Evolutionary conservation across 805 yeast genomes (phyloP), one percentile per base, ranked within the genome.

Genomic region (Sungouiella thailandica): DNA sequence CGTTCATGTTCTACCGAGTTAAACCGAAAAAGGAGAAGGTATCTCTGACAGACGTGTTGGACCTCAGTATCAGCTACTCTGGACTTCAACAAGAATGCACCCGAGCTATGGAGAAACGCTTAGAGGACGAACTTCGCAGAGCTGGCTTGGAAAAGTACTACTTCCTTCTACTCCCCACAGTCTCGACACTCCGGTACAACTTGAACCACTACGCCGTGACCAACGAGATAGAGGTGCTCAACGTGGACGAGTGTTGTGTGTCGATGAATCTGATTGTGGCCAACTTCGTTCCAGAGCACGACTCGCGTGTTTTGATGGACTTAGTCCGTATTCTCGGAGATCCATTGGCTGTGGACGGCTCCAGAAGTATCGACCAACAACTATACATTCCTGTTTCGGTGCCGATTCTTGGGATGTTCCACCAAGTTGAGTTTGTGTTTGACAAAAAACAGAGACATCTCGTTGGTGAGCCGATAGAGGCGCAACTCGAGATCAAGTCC

Each of bases 391-490:
- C 70, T 3, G 90, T 83, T 5, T 71, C 80, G 0, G 61, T 82
- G 14, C 90, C 93, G 0, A 55, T 64, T 3, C 68, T 78, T 7
- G 73, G 78, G 41, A 67, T 76, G 13, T 67, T 83, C 14, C 88
- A 82, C 44, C 66, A 72, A 7, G 71, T 78, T 6, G 78, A 76
- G 36, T 65, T 68, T 37, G 41, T 56, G 1, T 70, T 60, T 40
- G 59, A 59, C 4, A 53, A 56, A 25, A 57, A 62, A 20, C 42
- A 60, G 7, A 76, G 71, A 31, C 76, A 69, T 41, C 52, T 70
- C 7, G 78, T 83, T 1, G 93, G 93, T 2, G 78, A 76, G 31
- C 78, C 83, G 1, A 72, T 85, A n/a, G 40, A 52, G 0, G 65
- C 70, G 2, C 50, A 44, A 7, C 52, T 83, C 16, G 44, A 41